phyloP scores from a whole-genome alignment of 148 eudicot genomes.

The Cornus suecica region DNA sequence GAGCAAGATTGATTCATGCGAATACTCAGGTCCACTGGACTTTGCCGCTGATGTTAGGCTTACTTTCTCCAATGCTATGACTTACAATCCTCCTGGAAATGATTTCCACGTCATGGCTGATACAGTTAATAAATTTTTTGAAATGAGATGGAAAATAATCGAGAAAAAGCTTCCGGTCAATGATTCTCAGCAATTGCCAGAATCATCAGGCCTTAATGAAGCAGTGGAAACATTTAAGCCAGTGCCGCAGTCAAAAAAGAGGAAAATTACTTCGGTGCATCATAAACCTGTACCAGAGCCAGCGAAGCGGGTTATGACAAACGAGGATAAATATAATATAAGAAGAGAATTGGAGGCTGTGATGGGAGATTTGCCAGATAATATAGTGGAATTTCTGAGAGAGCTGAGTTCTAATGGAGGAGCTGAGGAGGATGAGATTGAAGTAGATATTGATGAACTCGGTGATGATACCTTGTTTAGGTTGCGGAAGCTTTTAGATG shows the following conservation, averaged over 20 bases:
- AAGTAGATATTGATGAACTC: slow-evolving; percentile 60
- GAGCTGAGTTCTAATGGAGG: slow-evolving; percentile 39
- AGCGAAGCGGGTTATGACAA: slow-evolving; percentile 39
- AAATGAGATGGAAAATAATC: slow-evolving; percentile 70
- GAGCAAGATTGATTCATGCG: slow-evolving; percentile 45
- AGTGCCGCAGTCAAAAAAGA: slow-evolving; percentile 40
- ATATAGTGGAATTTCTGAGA: slow-evolving; percentile 48
- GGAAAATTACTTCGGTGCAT: slow-evolving; percentile 27
- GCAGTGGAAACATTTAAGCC: slow-evolving; percentile 34
- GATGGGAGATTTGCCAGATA: slow-evolving; percentile 45
- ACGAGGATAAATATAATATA: slow-evolving; percentile 47
- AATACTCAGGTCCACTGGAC: slow-evolving; percentile 58
- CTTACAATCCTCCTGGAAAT: slow-evolving; percentile 83
- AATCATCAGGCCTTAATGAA: slow-evolving; percentile 18
- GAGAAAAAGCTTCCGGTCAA: slow-evolving; percentile 59
- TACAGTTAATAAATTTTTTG: slow-evolving; percentile 57
- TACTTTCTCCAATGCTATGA: slow-evolving; percentile 85
- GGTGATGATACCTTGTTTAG: slow-evolving; percentile 43
- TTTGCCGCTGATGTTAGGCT: slow-evolving; percentile 81
- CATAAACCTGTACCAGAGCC: slow-evolving; percentile 30
- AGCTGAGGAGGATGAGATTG: slow-evolving; percentile 62
- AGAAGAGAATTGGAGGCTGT: slow-evolving; percentile 50
- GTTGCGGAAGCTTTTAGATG: slow-evolving; percentile 55
- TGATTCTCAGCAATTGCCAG: slow-evolving; percentile 12
- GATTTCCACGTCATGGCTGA: slow-evolving; percentile 85